phyloP scores from a whole-genome alignment of 2,329 filamentous ascomycete genomes.

The Geosmithia morbida region DNA sequence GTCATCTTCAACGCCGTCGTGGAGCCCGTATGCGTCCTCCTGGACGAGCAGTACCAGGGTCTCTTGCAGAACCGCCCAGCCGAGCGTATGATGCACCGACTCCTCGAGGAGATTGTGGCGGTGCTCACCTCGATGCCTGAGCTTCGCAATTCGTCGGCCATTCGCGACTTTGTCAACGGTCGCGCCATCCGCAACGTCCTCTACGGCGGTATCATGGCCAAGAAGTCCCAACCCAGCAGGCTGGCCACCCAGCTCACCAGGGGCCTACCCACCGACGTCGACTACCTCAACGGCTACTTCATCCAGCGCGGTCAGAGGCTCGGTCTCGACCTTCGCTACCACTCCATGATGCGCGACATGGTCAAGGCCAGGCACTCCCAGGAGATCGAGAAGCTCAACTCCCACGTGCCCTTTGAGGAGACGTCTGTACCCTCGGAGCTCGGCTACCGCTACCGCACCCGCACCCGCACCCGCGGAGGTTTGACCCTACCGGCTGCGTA shows the following conservation, averaged over 20 bases:
- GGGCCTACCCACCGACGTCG: constrained; percentile 57
- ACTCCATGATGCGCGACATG: constrained; percentile 57
- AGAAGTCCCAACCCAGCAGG: constrained; percentile 38
- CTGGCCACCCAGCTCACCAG: constrained; percentile 53
- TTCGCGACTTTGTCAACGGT: constrained; percentile 33
- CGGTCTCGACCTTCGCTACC: constrained; percentile 57
- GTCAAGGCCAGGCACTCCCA: constrained; percentile 51
- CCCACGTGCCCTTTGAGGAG: constrained; percentile 1
- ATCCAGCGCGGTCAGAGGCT: constrained; percentile 56
- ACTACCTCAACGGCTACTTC: constrained; percentile 84
- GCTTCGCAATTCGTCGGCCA: constrained; percentile 43
- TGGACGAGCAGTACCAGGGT: constrained; percentile 62
- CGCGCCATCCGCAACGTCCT: constrained; percentile 47
- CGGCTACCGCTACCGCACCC: not conserved
- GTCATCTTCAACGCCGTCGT: constrained; percentile 63
- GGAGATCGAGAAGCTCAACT: not conserved
- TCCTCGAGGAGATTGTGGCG: constrained; percentile 59
- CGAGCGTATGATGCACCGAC: constrained; percentile 49
- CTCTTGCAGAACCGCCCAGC: constrained; percentile 54
- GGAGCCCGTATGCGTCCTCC: constrained; percentile 67
- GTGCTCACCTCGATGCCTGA: constrained; percentile 68
- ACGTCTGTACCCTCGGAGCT: constrained; percentile 1
- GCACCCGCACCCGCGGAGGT: not conserved
- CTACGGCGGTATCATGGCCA: constrained; percentile 17
- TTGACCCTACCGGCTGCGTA: not conserved